Evolutionary conservation across 768 basidiomycete species (phyloP).

Genomic region (Ramaria sp.): DNA sequence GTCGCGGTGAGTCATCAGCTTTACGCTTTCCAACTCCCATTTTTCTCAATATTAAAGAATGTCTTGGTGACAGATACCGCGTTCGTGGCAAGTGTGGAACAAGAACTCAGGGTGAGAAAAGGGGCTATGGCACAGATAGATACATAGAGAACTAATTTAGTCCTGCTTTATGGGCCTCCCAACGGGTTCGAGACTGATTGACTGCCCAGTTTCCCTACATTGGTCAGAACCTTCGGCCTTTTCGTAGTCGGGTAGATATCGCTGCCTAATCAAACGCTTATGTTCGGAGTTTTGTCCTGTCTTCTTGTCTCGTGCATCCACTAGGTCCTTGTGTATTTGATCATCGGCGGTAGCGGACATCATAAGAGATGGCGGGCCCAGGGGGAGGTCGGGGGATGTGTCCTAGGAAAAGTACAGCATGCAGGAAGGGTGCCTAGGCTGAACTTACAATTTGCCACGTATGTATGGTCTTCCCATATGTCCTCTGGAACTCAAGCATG

Average conservation of each 20-base stretch:
- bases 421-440: no score
- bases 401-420: slow-evolving; percentile 15
- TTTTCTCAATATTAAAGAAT: neutral
- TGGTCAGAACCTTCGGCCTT: slow-evolving; percentile 25
- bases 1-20: neutral
- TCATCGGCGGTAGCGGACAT: slow-evolving; percentile 30
- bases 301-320: slow-evolving; percentile 24
- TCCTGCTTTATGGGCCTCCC: no score
- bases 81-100: neutral
- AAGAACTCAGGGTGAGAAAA: neutral
- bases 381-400: slow-evolving; percentile 27
- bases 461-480: slow-evolving; percentile 37
- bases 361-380: slow-evolving; percentile 39
- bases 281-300: slow-evolving; percentile 23
- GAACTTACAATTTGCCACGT: slow-evolving; percentile 21
- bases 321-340: slow-evolving; percentile 21
- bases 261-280: slow-evolving; percentile 24
- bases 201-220: slow-evolving; percentile 25
- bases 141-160: no score
- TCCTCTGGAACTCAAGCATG: slow-evolving; percentile 34
- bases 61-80: neutral
- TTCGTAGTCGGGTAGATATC: slow-evolving; percentile 30
- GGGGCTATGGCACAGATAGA: no score
- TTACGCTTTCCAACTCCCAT: slow-evolving; percentile 3
- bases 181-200: no score